Evolutionary conservation across 805 yeast species (phyloP), one percentile per base, ranked within the genome.

Genomic region (Brettanomyces bruxellensis): DNA sequence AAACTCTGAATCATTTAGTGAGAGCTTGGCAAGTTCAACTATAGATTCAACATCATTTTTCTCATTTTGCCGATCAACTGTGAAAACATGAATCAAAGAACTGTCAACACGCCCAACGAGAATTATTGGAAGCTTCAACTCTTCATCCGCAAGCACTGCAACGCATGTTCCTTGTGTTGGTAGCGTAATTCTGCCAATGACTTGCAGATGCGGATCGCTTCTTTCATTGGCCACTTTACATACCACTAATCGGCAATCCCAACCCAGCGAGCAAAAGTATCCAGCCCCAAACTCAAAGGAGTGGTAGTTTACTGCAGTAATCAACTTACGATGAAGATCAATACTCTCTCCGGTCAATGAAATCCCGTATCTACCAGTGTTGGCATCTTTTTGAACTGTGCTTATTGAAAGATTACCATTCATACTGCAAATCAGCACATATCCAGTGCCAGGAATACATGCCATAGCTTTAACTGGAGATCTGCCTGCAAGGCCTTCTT

Each of bases 1-100:
- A 51, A 83, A 86, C 54, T 83, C 84, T 0, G 93, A 83, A 58
- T 81, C 89, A 59, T 83, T 84, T 41, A 84, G 62, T 0, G 91
- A 81, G 5, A 85, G 58, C 50, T 71, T 71, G 43, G 66, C 67
- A 3, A 67, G 28, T 47, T 72, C 73, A 2, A 56, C 43, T 2
- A 78, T 43, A 11, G 49, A 46, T 24, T 54, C 28, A 28, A 1
- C 32, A 28, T 9, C 32, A 28, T 6, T 2, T 6, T 28, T 28
- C 12, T 18, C 13, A 6, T 18, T 22, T 4, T 9, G 28, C 3
- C 41, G 40, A 22, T 43, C 34, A 18, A 68, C 43, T 0, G 59
- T 40, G 45, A 72, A 69, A n/a, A 77, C 70, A 3, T 76, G 70
- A 37, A 85, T 48, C 47, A 76, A 68, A 0, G 91, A 79, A 36